phyloP scores from a whole-genome alignment of 2,329 filamentous ascomycete genomes.

The Mariannaea sp. region DNA sequence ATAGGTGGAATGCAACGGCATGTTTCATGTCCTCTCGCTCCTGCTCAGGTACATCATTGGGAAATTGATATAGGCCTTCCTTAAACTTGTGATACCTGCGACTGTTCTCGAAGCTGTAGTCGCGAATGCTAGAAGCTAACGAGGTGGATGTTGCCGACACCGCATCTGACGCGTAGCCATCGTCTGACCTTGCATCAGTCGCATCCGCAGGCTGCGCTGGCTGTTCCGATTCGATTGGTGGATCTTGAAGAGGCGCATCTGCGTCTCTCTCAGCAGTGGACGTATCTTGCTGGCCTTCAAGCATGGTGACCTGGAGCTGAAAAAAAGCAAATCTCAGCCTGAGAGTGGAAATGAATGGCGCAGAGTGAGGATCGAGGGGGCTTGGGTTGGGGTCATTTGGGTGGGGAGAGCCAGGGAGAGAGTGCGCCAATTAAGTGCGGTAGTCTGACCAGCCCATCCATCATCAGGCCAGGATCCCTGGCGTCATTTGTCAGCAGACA shows the following conservation, averaged over 20 bases:
- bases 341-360: neutral
- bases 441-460: no score
- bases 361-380: no score
- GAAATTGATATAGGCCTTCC: constrained; percentile 46
- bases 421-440: no score
- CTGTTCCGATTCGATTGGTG: constrained; percentile 19
- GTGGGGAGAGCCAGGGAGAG: no score
- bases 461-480: neutral
- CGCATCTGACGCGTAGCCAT: constrained; percentile 23
- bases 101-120: constrained; percentile 50
- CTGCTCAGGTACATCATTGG: constrained; percentile 52
- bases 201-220: constrained; percentile 5
- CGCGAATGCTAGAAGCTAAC: constrained; percentile 40
- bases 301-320: constrained; percentile 2
- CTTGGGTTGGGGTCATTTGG: no score
- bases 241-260: constrained; percentile 16
- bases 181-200: constrained; percentile 18
- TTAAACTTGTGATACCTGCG: constrained; percentile 50
- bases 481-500: constrained; percentile 14
- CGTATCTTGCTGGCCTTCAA: neutral
- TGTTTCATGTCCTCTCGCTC: constrained; percentile 51
- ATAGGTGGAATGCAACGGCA: constrained; percentile 43
- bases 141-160: constrained; percentile 26
- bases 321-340: constrained; percentile 4
- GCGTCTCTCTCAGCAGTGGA: neutral